Percentiles rank a stretch among this genome's conserved stretches.
phyloP scores from a whole-genome alignment of 2,329 filamentous ascomycete genomes.

The Neonectria magnoliae region DNA sequence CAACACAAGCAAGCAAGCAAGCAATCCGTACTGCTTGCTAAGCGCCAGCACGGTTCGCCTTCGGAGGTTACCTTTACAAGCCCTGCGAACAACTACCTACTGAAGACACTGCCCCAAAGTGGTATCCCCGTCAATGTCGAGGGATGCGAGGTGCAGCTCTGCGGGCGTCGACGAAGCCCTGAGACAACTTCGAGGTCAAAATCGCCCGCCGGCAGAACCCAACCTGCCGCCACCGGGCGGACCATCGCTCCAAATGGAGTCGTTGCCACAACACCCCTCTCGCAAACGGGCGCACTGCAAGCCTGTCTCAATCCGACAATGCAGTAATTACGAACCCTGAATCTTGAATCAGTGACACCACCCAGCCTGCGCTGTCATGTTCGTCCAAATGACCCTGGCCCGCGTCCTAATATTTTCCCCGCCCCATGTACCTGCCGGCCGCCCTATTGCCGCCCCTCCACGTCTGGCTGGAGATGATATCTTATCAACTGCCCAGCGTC shows the following conservation, averaged over 20 bases:
- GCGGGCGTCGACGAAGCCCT: constrained; percentile 36
- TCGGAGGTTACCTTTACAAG: constrained; percentile 1
- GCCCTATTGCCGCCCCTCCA: constrained; percentile 14
- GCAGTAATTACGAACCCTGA: constrained; percentile 1
- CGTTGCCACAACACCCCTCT: constrained; percentile 7
- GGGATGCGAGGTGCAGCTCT: constrained; percentile 37
- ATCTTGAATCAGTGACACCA: background rate
- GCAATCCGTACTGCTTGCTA: background rate
- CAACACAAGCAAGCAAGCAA: too few relatives aligned
- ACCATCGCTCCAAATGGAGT: background rate
- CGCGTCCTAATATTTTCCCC: constrained; percentile 4
- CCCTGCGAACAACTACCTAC: too few relatives aligned
- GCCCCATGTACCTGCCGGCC: background rate
- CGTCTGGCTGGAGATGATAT: background rate
- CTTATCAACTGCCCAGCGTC: background rate
- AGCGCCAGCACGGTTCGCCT: background rate
- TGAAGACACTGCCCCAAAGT: constrained; percentile 17
- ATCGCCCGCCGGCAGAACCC: background rate
- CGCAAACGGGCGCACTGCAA: constrained; percentile 17
- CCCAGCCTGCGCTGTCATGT: background rate
- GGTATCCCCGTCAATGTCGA: constrained; percentile 32
- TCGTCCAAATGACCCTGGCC: constrained; percentile 16
- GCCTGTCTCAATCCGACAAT: background rate
- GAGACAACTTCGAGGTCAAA: constrained; percentile 5
- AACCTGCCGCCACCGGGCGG: constrained; percentile 17